Evolutionary conservation across 805 yeast genomes (phyloP), one percentile per base, ranked within the genome.

Genomic region (Jamesozyma rosinii): DNA sequence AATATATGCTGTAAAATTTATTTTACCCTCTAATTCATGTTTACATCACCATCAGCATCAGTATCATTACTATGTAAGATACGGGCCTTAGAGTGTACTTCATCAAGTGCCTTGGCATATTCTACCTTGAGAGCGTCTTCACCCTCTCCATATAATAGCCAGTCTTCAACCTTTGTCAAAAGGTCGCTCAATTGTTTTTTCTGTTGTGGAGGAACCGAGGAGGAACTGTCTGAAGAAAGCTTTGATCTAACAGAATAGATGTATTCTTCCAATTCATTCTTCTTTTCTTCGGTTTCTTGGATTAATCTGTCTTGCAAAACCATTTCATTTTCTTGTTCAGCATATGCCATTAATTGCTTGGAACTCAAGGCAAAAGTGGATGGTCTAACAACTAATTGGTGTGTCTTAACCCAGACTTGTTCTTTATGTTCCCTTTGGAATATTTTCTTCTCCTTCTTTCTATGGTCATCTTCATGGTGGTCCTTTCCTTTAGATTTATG

Each of bases 201-300:
- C 76, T 92, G 97, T 59, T 79, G 85, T 45, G 81, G 90, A 53
- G 83, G 75, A 48, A 96, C 95, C 63, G 88, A 90, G 59, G 74
- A 79, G 52, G 83, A 76, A 67, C 89, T 89, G 58, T 79, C 80
- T 45, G 88, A 97, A 46, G 88, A 97, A 61, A 92, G 75, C 74
- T 92, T 90, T 66, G 94, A 95, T 72, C 97, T 83, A 69, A 90
- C 79, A 59, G 88, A 94, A 72, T 90, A 90, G 62, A 92, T 90
- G 76, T 89, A 90, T 75, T 92, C 97, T 76, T 90, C 98, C 48
- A 92, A 76, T 53, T 95, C 94, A 68, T 90, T 90, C 83, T 92
- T 92, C 69, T 88, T 86, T 73, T 92, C 96, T 75, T 92, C 97
- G 53, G 97, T 90, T 71, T 90, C 97, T 54, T 95, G 94, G 53